These are phyloP conservation scores for Yamadazyma laniorum DNA, from an alignment of 805 yeast species.

Conservation along the genomic window DNA sequence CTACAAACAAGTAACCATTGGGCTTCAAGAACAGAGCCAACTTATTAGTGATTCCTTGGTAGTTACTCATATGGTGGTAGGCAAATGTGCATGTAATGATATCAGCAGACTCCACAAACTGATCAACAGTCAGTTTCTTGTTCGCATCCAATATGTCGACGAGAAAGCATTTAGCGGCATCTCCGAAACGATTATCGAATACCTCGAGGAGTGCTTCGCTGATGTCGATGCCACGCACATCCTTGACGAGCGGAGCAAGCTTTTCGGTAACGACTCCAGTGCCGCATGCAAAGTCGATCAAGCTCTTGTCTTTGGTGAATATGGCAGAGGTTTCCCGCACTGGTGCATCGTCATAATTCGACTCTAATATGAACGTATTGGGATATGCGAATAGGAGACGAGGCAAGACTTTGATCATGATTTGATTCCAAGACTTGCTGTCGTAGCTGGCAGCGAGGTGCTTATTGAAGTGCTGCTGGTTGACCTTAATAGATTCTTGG, in stretches of 20 bases:
- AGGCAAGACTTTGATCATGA: background rate
- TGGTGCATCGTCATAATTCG: background rate
- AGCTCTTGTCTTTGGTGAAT: background rate
- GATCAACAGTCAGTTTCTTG: conserved; percentile 1
- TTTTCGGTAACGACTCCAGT: conserved; percentile 35
- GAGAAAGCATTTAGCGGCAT: conserved; percentile 14
- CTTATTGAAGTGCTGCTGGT: background rate
- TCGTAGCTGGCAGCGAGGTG: background rate
- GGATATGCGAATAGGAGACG: background rate
- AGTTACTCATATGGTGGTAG: conserved; percentile 39
- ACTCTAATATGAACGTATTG: background rate
- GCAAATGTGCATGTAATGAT: conserved; percentile 35
- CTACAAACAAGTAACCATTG: conserved; percentile 33
- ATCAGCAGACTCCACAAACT: conserved; percentile 27
- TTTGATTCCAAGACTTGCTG: background rate
- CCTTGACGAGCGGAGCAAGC: conserved; percentile 27
- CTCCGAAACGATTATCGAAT: conserved; percentile 4
- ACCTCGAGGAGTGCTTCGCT: conserved; percentile 22
- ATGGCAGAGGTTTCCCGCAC: background rate
- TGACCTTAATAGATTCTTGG: background rate
- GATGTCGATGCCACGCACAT: conserved; percentile 38
- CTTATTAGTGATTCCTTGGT: conserved; percentile 26
- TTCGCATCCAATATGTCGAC: conserved; percentile 25
- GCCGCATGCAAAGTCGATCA: conserved; percentile 46
- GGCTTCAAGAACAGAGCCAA: conserved; percentile 31